Conservation (phyloP, 164 flowering plant species). For the Liriodendron chinense region DNA sequence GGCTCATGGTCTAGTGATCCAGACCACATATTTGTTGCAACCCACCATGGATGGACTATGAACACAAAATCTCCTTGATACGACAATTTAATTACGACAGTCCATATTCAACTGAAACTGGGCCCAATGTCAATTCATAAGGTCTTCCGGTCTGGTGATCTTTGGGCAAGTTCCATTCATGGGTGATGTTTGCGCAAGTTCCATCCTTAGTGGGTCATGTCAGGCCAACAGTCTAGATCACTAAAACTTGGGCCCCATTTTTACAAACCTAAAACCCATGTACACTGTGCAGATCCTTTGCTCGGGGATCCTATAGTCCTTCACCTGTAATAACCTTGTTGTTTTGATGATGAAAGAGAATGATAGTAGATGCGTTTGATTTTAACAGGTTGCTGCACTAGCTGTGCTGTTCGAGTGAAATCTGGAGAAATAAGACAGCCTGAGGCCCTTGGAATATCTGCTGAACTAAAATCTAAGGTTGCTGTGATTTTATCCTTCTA, state of each 20-base stretch:
- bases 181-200: too few species aligned
- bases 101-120: too few species aligned
- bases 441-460: conserved; percentile 93
- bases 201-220: neutral
- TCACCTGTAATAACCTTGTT: neutral
- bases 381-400: conserved; percentile 84
- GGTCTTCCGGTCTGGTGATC: too few species aligned
- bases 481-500: too few species aligned
- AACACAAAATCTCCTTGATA: too few species aligned
- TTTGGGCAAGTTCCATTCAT: neutral
- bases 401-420: conserved; percentile 91
- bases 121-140: too few species aligned
- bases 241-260: neutral
- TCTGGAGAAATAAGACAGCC: conserved; percentile 92
- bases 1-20: too few species aligned
- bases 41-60: too few species aligned
- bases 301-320: too few species aligned
- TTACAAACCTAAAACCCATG: neutral
- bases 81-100: too few species aligned
- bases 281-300: neutral
- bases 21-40: too few species aligned
- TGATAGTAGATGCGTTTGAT: neutral
- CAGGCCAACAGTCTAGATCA: neutral
- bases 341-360: neutral
- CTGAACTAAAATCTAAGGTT: conserved; percentile 79